Evolutionary conservation across 768 basidiomycete species (phyloP), one percentile per base, ranked within the genome.

Genomic region (Sporobolomyces pararoseus): DNA sequence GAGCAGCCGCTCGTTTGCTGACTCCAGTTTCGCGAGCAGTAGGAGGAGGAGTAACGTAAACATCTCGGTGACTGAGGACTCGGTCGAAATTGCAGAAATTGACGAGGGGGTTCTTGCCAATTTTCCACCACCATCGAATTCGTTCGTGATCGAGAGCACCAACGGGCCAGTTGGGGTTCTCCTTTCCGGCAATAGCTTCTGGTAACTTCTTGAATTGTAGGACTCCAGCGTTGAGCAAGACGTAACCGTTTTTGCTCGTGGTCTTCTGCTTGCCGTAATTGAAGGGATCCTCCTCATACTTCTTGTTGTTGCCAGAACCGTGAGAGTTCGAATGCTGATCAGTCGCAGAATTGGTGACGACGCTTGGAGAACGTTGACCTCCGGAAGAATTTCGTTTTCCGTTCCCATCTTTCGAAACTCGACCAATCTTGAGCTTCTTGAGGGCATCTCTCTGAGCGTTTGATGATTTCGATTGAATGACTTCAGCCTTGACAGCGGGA

Each of bases 11-110:
- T 1, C 4, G 4, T 44, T 57, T 68, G 63, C 37, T 51, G n/a
- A 6, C 21, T 4, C 47, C 59, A 3, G 53, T 39, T 14, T 52
- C 35, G 19, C 3, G 4, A 23, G 49, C 37, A 6, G 44, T 42
- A 14, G 62, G 66, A n/a, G 52, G 46, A 6, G 47, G 32, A 2
- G 46, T 50, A 27, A 68, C 35, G 37, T 17, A 68, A 9, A 34
- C 63, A 29, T 64, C 59, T n/a, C 63, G 71, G 31, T 35, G 7
- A 34, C 32, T 34, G 44, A 71, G 35, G 27, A 59, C 19, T 16
- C 29, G 55, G 46, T 72, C 61, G 16, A 72, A 67, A 47, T 61
- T 25, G 47, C 12, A 16, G 17, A 42, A 27, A 42, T 64, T 64
- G 21, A 32, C 19, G 31, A 68, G 35, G 2, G 34, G 42, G 53